Conservation (phyloP, 2,329 filamentous ascomycete genomes). For the Cordyceps cateniannulata region DNA sequence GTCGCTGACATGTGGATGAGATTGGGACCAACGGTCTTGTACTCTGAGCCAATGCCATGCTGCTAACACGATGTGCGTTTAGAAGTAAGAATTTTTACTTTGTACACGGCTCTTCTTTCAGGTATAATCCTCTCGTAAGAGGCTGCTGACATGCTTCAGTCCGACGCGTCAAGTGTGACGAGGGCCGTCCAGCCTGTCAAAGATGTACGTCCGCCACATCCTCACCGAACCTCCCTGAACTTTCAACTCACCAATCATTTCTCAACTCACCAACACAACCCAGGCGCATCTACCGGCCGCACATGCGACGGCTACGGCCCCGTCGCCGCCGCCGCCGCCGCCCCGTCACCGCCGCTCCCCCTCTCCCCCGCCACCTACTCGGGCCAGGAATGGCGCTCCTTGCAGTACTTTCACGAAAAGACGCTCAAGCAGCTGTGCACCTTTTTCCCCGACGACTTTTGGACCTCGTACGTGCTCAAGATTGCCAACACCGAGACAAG, state of each 20-base stretch:
- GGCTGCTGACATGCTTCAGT: conserved; percentile 3
- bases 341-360: not conserved
- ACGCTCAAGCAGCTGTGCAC: conserved; percentile 10
- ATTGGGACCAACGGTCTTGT: not conserved
- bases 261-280: not conserved
- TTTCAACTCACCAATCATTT: not conserved
- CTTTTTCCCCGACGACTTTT: conserved; percentile 10
- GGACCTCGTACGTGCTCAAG: conserved; percentile 11
- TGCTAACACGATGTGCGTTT: not conserved
- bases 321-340: not conserved
- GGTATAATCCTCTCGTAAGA: not conserved
- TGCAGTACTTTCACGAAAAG: conserved; percentile 13
- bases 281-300: conserved; percentile 12
- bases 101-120: not conserved
- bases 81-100: not conserved
- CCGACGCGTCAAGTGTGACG: conserved; percentile 12
- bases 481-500: conserved; percentile 11
- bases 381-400: conserved; percentile 9
- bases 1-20: not conserved
- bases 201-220: conserved; percentile 1
- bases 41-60: not conserved
- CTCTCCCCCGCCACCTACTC: conserved; percentile 1
- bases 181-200: conserved; percentile 8
- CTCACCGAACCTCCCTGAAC: no score
- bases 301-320: conserved; percentile 10